phyloP scores from a whole-genome alignment of 2,329 filamentous ascomycete species.

The Mollisiaceae sp. region DNA sequence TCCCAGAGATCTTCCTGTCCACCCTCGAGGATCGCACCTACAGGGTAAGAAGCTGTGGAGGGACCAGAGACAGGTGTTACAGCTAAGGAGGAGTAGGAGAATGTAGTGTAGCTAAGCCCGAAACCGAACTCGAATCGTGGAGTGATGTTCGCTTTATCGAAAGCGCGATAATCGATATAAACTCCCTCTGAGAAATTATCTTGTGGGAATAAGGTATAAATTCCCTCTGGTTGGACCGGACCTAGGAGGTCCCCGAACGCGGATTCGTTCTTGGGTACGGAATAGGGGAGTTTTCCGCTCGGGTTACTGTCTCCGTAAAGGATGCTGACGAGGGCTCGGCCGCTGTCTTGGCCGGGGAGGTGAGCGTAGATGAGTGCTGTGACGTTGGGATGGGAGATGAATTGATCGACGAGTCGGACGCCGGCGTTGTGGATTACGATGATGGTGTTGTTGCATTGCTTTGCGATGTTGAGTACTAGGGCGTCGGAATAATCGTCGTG shows the following conservation, averaged over 20 bases:
- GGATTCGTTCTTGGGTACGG: conserved; percentile 61
- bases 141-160: conserved; percentile 46
- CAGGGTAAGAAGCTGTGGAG: conserved; percentile 49
- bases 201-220: conserved; percentile 45
- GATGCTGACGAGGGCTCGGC: conserved; percentile 63
- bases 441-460: conserved; percentile 62
- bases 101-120: conserved; percentile 61
- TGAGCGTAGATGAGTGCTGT: conserved; percentile 66
- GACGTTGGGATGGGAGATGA: conserved; percentile 62
- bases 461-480: conserved; percentile 59
- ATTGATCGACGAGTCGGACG: conserved; percentile 62
- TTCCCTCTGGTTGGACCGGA: conserved; percentile 23
- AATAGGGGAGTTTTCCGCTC: conserved; percentile 61
- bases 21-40: conserved; percentile 55
- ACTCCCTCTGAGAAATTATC: conserved; percentile 54
- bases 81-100: conserved; percentile 49
- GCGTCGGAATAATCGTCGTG: conserved; percentile 64
- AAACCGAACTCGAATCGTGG: conserved; percentile 48
- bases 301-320: conserved; percentile 66
- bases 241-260: conserved; percentile 61
- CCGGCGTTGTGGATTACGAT: conserved; percentile 70
- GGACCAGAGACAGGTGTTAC: conserved; percentile 47
- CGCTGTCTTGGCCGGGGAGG: conserved; percentile 65
- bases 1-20: conserved; percentile 62
- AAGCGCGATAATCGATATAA: conserved; percentile 58